Evolutionary conservation across 345 rosid species (phyloP).

Genomic region (Populus ilicifolia): DNA sequence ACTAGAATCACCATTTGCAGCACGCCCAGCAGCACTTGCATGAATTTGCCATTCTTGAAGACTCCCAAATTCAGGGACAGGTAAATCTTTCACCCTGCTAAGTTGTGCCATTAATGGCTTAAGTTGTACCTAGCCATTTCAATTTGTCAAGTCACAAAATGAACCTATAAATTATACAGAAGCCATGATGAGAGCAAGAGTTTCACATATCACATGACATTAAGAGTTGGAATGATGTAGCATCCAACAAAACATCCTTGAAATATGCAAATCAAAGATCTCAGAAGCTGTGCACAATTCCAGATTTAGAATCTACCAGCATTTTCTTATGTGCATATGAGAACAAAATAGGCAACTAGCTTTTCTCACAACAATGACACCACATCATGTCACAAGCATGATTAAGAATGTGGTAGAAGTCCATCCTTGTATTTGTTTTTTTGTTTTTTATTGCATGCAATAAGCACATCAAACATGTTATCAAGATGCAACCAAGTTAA

Average conservation of each 20-base stretch:
- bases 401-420: no score
- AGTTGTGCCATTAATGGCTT: slow-evolving; percentile 73
- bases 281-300: neutral
- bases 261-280: neutral
- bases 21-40: slow-evolving; percentile 66
- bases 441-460: no score
- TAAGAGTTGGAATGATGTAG: neutral
- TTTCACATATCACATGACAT: neutral
- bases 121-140: slow-evolving; percentile 56
- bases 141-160: slow-evolving; percentile 8
- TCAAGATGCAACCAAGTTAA: no score
- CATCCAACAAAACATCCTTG: neutral
- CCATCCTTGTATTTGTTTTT: no score
- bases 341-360: neutral
- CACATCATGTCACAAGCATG: no score
- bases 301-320: neutral
- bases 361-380: no score
- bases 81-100: slow-evolving; percentile 70
- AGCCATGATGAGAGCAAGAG: neutral
- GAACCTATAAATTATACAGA: neutral
- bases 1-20: slow-evolving; percentile 49
- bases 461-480: no score
- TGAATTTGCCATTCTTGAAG: slow-evolving; percentile 92
- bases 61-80: slow-evolving; percentile 66
- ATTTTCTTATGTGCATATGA: neutral